Conservation (phyloP, 441 rosid species). For the Adansonia gregorii region DNA sequence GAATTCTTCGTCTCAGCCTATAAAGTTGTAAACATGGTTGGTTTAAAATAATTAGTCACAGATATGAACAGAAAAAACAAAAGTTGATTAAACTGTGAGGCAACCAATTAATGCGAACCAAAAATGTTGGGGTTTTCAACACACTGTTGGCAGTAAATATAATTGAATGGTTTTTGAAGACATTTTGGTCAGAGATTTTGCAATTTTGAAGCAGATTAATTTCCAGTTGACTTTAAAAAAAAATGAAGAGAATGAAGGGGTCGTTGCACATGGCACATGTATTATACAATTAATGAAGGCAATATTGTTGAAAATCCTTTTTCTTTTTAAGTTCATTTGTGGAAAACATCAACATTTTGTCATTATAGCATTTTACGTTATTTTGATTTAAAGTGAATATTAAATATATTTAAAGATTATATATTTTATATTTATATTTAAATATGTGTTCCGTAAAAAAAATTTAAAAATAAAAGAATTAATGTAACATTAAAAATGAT, state of each 20-base stretch:
- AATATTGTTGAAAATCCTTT: neutral
- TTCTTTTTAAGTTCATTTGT: neutral
- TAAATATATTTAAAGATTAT: no score
- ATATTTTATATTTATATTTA: no score
- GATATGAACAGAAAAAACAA: no score
- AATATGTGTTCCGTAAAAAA: no score
- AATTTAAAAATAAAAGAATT: no score
- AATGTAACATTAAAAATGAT: no score
- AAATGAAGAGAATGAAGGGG: neutral
- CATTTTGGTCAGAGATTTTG: neutral
- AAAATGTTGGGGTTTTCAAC: no score
- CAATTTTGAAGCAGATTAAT: neutral
- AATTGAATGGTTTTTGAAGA: no score
- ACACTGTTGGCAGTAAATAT: no score
- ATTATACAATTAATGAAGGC: neutral
- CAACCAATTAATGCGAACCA: no score
- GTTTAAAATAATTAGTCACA: neutral
- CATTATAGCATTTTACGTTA: no score
- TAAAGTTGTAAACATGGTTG: neutral
- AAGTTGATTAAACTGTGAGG: neutral
- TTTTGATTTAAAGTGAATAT: no score
- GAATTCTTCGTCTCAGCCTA: neutral
- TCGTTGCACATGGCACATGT: neutral
- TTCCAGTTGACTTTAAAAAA: neutral
- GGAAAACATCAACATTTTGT: neutral